phyloP scores from a whole-genome alignment of 805 yeast species.

The Teunomyces tritomae region DNA sequence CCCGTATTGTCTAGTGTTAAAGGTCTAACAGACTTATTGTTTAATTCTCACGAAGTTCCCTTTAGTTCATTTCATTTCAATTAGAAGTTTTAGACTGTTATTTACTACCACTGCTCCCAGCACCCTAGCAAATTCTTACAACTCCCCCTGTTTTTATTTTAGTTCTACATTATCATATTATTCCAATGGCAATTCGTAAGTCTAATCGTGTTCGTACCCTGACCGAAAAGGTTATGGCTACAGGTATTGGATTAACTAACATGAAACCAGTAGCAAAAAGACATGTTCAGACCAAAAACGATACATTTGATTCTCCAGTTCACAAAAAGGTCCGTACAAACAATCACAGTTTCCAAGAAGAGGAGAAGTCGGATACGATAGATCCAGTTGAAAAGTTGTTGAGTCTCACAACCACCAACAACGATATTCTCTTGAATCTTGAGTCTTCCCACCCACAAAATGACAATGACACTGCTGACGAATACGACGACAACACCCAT shows the following conservation, averaged over 20 bases:
- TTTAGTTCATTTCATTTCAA: slow-evolving; percentile 3
- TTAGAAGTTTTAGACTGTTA: background rate
- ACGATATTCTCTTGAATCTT: slow-evolving; percentile 23
- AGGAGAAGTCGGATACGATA: slow-evolving; percentile 24
- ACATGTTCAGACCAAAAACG: background rate
- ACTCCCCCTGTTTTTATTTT: slow-evolving; percentile 1
- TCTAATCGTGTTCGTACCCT: slow-evolving; percentile 26
- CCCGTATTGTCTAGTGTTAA: background rate
- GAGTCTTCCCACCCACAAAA: background rate
- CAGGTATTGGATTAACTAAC: slow-evolving; percentile 9
- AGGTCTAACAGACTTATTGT: background rate
- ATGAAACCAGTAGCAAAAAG: slow-evolving; percentile 10
- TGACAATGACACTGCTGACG: background rate
- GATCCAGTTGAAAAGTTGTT: slow-evolving; percentile 44
- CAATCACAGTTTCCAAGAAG: slow-evolving; percentile 6
- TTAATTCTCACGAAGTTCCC: background rate
- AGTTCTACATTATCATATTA: slow-evolving; percentile 1
- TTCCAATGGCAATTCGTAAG: slow-evolving; percentile 27
- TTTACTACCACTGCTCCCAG: background rate
- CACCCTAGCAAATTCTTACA: background rate
- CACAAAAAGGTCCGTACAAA: background rate
- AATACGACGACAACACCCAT: background rate
- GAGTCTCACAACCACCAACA: slow-evolving; percentile 30
- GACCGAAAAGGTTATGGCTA: slow-evolving; percentile 18
- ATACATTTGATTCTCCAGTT: background rate